These are phyloP conservation scores for Rhizopogon rudus DNA, from an alignment of 768 basidiomycete genomes.

Conservation along the genomic window DNA sequence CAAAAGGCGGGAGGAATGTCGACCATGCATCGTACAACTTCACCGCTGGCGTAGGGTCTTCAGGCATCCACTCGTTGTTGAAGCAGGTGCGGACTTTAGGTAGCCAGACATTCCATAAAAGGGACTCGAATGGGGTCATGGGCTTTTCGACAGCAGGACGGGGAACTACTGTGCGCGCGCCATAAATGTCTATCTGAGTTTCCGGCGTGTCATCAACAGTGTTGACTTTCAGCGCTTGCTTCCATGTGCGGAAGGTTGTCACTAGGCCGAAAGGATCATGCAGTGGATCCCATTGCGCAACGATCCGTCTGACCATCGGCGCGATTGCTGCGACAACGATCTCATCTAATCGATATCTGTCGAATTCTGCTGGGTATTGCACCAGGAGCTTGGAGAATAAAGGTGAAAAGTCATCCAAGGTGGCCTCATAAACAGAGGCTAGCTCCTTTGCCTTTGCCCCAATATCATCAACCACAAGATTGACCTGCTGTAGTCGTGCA, in stretches of 20 bases:
- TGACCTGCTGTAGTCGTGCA: constrained; percentile 69
- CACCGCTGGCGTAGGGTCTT: constrained; percentile 68
- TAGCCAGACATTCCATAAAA: constrained; percentile 94
- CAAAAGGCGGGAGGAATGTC: constrained; percentile 81
- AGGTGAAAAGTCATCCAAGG: constrained; percentile 69
- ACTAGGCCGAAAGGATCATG: constrained; percentile 64
- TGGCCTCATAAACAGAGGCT: constrained; percentile 60
- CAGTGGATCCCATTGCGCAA: constrained; percentile 80
- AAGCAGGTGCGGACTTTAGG: constrained; percentile 90
- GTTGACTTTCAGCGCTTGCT: constrained; percentile 58
- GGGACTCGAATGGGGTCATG: constrained; percentile 95
- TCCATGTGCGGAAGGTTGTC: constrained; percentile 66
- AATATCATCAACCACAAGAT: constrained; percentile 71
- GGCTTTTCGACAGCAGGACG: constrained; percentile 39
- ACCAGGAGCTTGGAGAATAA: constrained; percentile 67
- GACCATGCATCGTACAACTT: constrained; percentile 87
- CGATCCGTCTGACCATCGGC: constrained; percentile 69
- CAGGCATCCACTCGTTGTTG: constrained; percentile 92
- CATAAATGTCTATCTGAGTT: constrained; percentile 54
- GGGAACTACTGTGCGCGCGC: constrained; percentile 32
- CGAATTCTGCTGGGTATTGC: constrained; percentile 71
- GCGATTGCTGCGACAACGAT: constrained; percentile 90
- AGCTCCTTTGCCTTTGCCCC: constrained; percentile 58
- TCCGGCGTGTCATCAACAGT: constrained; percentile 36
- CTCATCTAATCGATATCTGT: constrained; percentile 78